Evolutionary conservation across 768 basidiomycete species (phyloP), one percentile per base, ranked within the genome.

Genomic region (Exidia glandulosa): DNA sequence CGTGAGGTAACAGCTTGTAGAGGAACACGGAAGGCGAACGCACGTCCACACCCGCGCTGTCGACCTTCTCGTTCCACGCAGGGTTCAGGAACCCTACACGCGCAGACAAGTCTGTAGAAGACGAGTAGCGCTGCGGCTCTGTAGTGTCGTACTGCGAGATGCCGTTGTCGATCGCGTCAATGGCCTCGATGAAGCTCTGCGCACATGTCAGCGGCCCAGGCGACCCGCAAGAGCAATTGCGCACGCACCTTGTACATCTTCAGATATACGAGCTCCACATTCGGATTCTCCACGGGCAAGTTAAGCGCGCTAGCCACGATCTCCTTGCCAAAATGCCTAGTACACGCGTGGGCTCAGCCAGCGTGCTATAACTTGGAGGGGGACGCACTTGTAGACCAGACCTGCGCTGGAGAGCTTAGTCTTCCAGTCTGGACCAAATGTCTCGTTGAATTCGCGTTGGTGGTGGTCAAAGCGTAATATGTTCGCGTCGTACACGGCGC

Each of bases 111-210:
- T 95, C 90, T 13, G 94, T 95, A 52, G 83, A 76, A 63, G 75
- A 84, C 63, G 80, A 79, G 74, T 98, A 99, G 60, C 75, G 79
- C 10, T 69, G 63, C 9, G 88, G 81, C 62, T 80, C 75, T 57
- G 85, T 84, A 2, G 76, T 72, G 2, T 84, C 77, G 71, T 90
- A 94, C 67, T 91, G 89, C 2, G 84, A 80, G 64, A 99, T 82
- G 19, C 95, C 95, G 69, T 99, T 99, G 76, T 99, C 95, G 69
- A 94, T 87, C 3, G 81, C 95, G 71, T 96, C 94, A 63, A 97
- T 84, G 10, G 87, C 89, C 73, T 99, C 95, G 50, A 99, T 87
- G 67, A 95, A 93, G 69, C 94, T 90, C 85, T 93, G 61, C 13
- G 30, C 19, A 36, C 19, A 13, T 33, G 16, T 56, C 48, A 19